Conservation (phyloP, 495 filamentous ascomycete species). For the Neurospora sp. region DNA sequence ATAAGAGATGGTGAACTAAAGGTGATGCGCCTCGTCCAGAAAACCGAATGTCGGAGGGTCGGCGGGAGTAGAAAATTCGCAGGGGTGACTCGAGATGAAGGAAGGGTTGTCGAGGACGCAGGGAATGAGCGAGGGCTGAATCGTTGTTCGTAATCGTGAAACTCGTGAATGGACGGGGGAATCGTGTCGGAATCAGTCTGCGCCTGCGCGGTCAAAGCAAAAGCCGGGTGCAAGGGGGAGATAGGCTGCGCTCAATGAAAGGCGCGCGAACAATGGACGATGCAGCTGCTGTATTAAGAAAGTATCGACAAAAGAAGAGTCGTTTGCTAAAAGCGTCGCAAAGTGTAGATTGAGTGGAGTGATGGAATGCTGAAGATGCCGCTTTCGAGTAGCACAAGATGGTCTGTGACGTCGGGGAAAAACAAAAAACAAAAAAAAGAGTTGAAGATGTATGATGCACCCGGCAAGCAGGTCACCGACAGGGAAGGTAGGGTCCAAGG, state of each 20-base stretch:
- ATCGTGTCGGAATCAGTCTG: background rate
- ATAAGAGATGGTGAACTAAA: background rate
- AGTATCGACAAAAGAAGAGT: conserved; percentile 7
- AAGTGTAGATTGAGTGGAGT: background rate
- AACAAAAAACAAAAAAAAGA: conserved; percentile 8
- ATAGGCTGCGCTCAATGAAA: background rate
- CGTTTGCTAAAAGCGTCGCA: conserved; percentile 5
- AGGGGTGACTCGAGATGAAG: background rate
- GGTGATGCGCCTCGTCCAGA: background rate
- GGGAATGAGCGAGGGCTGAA: background rate
- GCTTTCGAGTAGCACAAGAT: background rate
- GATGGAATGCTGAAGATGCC: background rate
- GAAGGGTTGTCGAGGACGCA: background rate
- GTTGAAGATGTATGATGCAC: background rate
- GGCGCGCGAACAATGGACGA: conserved; percentile 18
- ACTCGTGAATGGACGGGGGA: background rate
- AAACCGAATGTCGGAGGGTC: background rate
- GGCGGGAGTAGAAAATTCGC: background rate
- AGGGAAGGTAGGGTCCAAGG: background rate
- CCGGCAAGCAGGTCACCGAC: background rate
- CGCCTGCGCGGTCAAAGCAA: background rate
- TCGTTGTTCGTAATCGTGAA: background rate
- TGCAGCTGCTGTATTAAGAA: conserved; percentile 24
- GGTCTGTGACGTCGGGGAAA: conserved; percentile 1
- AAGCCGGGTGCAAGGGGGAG: conserved; percentile 4